Conservation (phyloP, 257 asterid species). For the Solanum neorickii region DNA sequence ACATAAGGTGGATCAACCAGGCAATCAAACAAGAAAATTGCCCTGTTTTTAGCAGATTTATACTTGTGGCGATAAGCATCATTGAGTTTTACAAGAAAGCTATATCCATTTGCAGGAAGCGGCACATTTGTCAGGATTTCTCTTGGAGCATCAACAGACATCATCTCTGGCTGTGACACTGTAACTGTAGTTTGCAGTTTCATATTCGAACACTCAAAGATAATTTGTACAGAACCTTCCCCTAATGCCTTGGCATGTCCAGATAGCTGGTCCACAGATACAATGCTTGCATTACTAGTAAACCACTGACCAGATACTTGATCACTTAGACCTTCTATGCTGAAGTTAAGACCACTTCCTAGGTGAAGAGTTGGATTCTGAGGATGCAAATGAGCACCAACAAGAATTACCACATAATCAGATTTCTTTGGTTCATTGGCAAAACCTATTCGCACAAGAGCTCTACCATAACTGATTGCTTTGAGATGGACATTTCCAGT, state of each 20-base stretch:
- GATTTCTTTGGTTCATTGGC: slow-evolving; percentile 40
- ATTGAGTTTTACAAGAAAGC: slow-evolving; percentile 42
- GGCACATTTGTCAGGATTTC: slow-evolving; percentile 66
- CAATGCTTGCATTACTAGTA: slow-evolving; percentile 50
- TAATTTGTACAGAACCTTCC: slow-evolving; percentile 50
- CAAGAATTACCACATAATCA: slow-evolving; percentile 49
- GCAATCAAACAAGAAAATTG: slow-evolving; percentile 33
- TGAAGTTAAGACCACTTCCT: slow-evolving; percentile 50
- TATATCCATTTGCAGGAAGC: slow-evolving; percentile 55
- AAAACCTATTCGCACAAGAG: slow-evolving; percentile 50
- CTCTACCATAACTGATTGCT: slow-evolving; percentile 53
- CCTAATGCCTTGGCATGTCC: slow-evolving; percentile 71
- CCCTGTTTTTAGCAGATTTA: slow-evolving; percentile 18
- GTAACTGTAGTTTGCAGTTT: slow-evolving; percentile 58
- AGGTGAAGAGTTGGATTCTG: slow-evolving; percentile 49
- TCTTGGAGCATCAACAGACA: slow-evolving; percentile 53
- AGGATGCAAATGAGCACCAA: slow-evolving; percentile 68
- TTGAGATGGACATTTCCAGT: slow-evolving; percentile 35
- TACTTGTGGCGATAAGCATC: slow-evolving; percentile 11
- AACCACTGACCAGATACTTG: slow-evolving; percentile 57
- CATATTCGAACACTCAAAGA: slow-evolving; percentile 28
- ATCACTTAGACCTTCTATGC: slow-evolving; percentile 42
- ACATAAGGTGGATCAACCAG: slow-evolving; percentile 48
- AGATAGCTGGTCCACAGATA: slow-evolving; percentile 39
- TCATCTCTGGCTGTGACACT: slow-evolving; percentile 37